Evolutionary conservation across 1,139 yeast species (phyloP).

Genomic region (Taiozyma onychis): DNA sequence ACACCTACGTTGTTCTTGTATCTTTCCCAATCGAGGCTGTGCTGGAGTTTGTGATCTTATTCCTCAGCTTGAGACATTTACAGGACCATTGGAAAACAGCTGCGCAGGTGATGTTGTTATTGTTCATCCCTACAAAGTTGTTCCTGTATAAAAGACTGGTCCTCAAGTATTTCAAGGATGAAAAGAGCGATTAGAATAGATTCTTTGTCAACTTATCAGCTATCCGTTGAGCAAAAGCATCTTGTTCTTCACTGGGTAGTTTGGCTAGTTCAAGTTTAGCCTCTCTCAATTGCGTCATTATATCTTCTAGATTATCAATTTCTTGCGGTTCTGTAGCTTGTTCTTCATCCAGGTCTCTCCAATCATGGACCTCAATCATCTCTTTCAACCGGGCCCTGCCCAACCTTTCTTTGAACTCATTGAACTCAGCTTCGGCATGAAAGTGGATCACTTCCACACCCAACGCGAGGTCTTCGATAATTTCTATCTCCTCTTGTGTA

Average conservation of each 20-base stretch:
- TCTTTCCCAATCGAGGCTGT: constrained; percentile 41
- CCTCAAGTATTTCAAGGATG: constrained; percentile 6
- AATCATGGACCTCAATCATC: constrained; percentile 25
- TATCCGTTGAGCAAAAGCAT: background rate
- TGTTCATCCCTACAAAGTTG: constrained; percentile 27
- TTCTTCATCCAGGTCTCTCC: constrained; percentile 13
- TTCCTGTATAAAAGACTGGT: constrained; percentile 22
- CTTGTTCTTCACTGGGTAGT: constrained; percentile 3
- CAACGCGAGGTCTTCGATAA: constrained; percentile 14
- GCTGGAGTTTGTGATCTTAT: constrained; percentile 48
- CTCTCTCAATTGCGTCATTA: constrained; percentile 1
- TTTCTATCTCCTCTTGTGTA: constrained; percentile 6
- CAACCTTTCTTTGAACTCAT: constrained; percentile 23
- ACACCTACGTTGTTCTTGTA: constrained; percentile 37
- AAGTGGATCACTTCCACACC: constrained; percentile 16
- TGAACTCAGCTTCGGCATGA: constrained; percentile 8
- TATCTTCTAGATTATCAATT: background rate
- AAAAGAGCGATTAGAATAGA: background rate
- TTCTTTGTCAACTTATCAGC: constrained; percentile 2
- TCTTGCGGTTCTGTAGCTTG: background rate
- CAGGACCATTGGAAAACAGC: constrained; percentile 27
- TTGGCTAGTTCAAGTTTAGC: constrained; percentile 5
- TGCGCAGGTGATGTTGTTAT: constrained; percentile 23
- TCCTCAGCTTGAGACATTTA: constrained; percentile 44
- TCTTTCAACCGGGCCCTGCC: constrained; percentile 25